Conservation (phyloP, 78 protist species). For the Dictyostelium firmibasis region DNA sequence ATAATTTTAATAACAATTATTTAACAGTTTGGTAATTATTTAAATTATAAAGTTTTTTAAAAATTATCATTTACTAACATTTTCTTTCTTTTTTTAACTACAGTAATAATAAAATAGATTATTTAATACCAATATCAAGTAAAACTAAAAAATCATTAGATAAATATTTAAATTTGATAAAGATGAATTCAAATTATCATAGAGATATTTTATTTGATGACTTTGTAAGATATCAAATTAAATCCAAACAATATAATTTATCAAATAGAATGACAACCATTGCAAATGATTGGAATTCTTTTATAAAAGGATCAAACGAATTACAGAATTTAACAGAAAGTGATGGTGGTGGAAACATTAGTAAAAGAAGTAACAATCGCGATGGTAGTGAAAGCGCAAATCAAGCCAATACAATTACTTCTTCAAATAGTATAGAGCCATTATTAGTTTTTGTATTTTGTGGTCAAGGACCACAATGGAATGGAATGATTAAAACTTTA, state of each 20-base stretch:
- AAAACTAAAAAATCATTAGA: constrained; percentile 31
- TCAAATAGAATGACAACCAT: constrained; percentile 5
- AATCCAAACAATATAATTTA: not conserved
- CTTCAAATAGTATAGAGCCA: not conserved
- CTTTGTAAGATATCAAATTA: constrained; percentile 28
- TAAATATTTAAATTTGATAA: constrained; percentile 5
- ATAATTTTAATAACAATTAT: not conserved
- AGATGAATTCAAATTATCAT: not conserved
- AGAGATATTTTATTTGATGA: not conserved
- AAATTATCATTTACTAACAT: not conserved
- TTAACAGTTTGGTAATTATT: not conserved
- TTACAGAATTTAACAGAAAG: not conserved
- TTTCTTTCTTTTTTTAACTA: not conserved
- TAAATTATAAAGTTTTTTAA: not conserved
- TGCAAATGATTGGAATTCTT: constrained; percentile 42
- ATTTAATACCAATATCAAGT: constrained; percentile 39
- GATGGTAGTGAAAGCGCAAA: not conserved
- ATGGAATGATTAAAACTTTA: constrained; percentile 37
- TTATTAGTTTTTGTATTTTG: constrained; percentile 63
- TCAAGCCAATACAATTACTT: not conserved
- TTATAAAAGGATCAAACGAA: not conserved
- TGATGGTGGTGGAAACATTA: not conserved
- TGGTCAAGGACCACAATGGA: constrained; percentile 86
- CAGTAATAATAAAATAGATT: not conserved
- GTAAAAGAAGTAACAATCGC: not conserved